Evolutionary conservation across 768 basidiomycete species (phyloP), one percentile per base, ranked within the genome.

Genomic region (Royoungia palumana): DNA sequence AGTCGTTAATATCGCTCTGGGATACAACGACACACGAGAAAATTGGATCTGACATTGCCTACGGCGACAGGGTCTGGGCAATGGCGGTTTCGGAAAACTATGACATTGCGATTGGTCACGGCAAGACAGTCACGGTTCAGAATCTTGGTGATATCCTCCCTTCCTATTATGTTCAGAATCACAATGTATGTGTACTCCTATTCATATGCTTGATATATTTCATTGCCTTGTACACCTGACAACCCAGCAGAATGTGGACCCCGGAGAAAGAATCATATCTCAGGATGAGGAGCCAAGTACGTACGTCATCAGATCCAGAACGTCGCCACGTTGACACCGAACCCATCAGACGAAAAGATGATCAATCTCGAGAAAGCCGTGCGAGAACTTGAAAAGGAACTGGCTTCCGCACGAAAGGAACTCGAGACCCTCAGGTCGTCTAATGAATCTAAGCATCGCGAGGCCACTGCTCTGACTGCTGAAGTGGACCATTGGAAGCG

Each of bases 21-120:
- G 30, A 43, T 9, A 21, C 30, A 0, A 8, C 21, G 12, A 41
- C 41, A 6, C 17, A 20, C 11, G 7, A 20, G 25, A 25, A 30
- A 20, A 22, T 46, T 2, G n/a, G 39, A 14, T 0, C 22, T 22
- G 13, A 32, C 25, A n/a, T 47, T 22, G 14, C 28, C 21, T 17
- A 46, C 27, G 8, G 9, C 3, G 20, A 19, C 19, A 5, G 5
- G 5, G 20, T 30, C n/a, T 1, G 0, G 6, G n/a, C 13, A 4
- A 39, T 49, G 11, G 36, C 41, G 6, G 22, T 52, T 4, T 51
- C 50, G 5, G 0, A 41, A 22, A 25, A 40, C 16, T 20, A 43
- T 14, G 41, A 20, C 16, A 9, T 56, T 7, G 53, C 19, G n/a
- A 53, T 32, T 5, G 30, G 51, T 41, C 42, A 42, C 1, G 35